phyloP scores from a whole-genome alignment of 768 basidiomycete genomes.

The Heimioporus sp. region DNA sequence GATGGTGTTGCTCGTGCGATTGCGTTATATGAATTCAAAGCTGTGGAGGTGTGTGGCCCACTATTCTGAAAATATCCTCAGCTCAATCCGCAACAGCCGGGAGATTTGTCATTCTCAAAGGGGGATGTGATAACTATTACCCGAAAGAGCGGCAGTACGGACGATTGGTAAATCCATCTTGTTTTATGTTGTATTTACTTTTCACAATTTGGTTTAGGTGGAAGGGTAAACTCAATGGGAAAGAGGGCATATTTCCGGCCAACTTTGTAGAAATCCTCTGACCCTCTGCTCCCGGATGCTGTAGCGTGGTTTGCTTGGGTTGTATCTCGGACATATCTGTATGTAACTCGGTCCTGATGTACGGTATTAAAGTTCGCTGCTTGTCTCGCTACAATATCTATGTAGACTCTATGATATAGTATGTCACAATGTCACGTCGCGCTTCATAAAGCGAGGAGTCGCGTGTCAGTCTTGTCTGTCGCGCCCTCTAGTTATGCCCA shows the following conservation, averaged over 20 bases:
- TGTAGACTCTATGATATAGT: too few relatives aligned
- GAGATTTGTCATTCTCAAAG: conserved; percentile 73
- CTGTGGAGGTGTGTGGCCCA: conserved; percentile 55
- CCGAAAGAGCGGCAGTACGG: conserved; percentile 64
- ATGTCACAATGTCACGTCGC: neutral
- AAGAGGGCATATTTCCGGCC: conserved; percentile 75
- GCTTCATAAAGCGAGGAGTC: neutral
- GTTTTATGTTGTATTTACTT: neutral
- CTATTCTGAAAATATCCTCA: neutral
- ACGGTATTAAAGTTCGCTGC: too few relatives aligned
- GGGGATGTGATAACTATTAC: conserved; percentile 72
- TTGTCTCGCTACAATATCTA: too few relatives aligned
- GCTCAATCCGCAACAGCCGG: conserved; percentile 42
- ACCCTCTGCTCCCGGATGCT: neutral
- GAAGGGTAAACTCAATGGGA: conserved; percentile 63
- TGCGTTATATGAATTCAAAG: conserved; percentile 70
- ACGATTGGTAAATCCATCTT: conserved; percentile 61
- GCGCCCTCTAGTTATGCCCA: conserved; percentile 1
- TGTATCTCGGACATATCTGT: neutral
- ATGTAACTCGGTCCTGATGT: neutral
- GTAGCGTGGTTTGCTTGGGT: neutral
- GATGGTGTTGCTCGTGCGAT: conserved; percentile 73
- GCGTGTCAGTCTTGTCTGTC: neutral
- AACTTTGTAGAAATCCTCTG: conserved; percentile 75
- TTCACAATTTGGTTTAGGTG: conserved; percentile 48